Base-by-base conservation (phyloP, 1,139 yeast genomes). In the Suhomyces chickasaworum region DNA sequence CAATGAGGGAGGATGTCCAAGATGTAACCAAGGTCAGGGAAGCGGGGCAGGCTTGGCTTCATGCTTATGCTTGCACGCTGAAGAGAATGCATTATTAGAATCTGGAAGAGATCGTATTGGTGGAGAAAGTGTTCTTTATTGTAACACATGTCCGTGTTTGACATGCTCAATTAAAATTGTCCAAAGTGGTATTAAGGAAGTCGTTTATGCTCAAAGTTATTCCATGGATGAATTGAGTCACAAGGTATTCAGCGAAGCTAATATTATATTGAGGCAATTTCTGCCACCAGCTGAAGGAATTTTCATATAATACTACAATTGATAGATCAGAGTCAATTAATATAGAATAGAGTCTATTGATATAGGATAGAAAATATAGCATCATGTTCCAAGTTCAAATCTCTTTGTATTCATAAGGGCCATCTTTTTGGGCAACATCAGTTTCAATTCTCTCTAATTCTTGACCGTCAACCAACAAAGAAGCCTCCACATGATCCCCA, bases 111-210 rank as follows among this genome's bases (percentile, higher is more conserved):
- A 88, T 54, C 73, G 99, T 49, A 80, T 90, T 16, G 54, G 63
- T 5, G 66, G 68, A 17, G 60, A 55, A n/a, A 57, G 65, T 34
- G 84, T 81, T 0, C 68, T 93, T 47, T 93, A 93, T 65, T 95
- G 99, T 67, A 93, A 93, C 63, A 93, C 99, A 0, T 93, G 98
- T 60, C 99, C 99, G 0, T 95, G 99, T 63, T 72, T 93, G 51
- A 95, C 99, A 0, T 93, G 99, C 64, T 84, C 96, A 6, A 89
- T 93, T 41, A 93, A 93, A 67, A 91, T 93, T 45, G 96, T 90
- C 8, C 99, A 93, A 66, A 78, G 88, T 55, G 99, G 99, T 1
- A 84, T 93, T 41, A 75, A 73, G 27, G 97, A 91, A 63, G 98
- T 93, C n/a, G 96, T 93, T 3, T 93, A 90, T 61, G 89, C 96